Evolutionary conservation across 352 stramenopile genomes (phyloP).

Genomic region (Plasmopara viticola): DNA sequence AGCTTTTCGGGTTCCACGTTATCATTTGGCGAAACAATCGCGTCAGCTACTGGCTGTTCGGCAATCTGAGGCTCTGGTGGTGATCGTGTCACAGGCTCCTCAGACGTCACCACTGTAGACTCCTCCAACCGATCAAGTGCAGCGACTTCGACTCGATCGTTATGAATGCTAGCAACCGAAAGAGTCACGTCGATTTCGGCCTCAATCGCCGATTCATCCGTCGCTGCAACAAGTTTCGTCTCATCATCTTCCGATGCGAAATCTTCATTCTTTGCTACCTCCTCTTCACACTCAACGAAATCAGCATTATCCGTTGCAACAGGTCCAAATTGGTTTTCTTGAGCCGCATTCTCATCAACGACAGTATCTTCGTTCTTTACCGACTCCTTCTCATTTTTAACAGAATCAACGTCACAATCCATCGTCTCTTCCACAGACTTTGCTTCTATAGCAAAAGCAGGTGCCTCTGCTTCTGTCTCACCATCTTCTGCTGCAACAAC

Average conservation of each 20-base stretch:
- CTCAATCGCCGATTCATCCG: not conserved
- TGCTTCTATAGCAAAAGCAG: not conserved
- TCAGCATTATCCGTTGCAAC: not conserved
- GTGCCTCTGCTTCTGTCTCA: not conserved
- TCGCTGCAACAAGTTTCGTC: not conserved
- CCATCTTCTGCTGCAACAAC: no score
- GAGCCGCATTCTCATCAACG: conserved; percentile 1
- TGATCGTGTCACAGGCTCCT: not conserved
- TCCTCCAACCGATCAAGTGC: not conserved
- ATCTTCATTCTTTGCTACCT: no score
- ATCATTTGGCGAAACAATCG: conserved; percentile 1
- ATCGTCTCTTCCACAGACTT: not conserved
- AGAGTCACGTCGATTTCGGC: conserved; percentile 1
- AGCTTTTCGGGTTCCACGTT: conserved; percentile 8
- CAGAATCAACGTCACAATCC: not conserved
- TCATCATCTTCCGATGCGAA: no score
- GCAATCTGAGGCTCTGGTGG: conserved; percentile 1
- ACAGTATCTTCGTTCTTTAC: not conserved
- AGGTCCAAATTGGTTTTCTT: conserved; percentile 4
- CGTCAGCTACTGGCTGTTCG: not conserved
- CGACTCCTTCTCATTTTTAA: not conserved
- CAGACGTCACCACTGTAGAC: not conserved
- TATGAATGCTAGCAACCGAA: not conserved
- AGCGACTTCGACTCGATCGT: not conserved
- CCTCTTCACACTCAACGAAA: no score